Evolutionary conservation across 768 basidiomycete species (phyloP), one percentile per base, ranked within the genome.

Genomic region (Mycena venus): DNA sequence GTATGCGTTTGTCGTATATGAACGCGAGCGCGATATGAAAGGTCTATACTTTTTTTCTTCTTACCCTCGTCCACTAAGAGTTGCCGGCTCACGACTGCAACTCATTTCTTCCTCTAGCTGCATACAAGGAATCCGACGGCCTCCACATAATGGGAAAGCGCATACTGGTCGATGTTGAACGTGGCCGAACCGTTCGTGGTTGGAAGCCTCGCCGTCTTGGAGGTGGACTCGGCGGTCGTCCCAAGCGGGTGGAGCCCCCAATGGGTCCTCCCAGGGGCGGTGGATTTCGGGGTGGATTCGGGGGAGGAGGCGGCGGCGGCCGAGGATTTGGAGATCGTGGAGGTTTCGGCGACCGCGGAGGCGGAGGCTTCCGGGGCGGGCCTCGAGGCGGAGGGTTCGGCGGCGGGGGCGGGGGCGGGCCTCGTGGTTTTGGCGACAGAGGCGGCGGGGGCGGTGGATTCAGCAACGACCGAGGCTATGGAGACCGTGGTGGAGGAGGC

Each of bases 21-120:
- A 99, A 82, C 92, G 98, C 34, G 98, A 99, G 85, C 92, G 97
- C 71, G 98, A 99, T 82, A 99, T 99, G 98, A 99, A 99, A 91
- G 97, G 97, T 97, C 82, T 81, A 76, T 75, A 44, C 42, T 56
- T 68, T 65, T 70, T 70, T 67, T 69, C 68, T 65, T 61, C 58
- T 19, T 68, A 78, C 61, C 31, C 56, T 62, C 58, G 63, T 70
- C 44, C 58, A 44, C 68, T 67, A 53, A 70, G 73, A 74, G 53
- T 69, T 71, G 70, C 25, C 51, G 66, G 73, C 73, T 75, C 63
- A 75, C 66, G 60, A 67, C 72, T 74, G 44, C 77, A 75, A 68
- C 71, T 70, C 60, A 62, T 77, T 55, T 77, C 77, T 79, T 61
- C 80, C 56, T 66, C 76, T 68, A 95, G 94, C 94, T 76, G 98